phyloP scores from a whole-genome alignment of 257 asterid species.

The Nicotiana paniculata region DNA sequence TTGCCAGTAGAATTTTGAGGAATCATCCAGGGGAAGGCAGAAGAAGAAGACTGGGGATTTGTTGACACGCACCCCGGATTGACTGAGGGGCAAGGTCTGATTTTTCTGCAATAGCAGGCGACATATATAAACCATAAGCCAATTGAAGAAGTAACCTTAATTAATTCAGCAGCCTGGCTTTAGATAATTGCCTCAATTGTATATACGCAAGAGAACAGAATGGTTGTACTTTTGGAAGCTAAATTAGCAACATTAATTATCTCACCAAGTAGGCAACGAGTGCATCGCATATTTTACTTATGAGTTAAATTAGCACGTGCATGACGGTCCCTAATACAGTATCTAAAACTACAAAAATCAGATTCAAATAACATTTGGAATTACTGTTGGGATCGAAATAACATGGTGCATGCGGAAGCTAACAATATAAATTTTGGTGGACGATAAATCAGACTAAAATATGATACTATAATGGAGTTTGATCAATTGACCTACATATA shows the following conservation, averaged over 20 bases:
- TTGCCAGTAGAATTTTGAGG: conserved; percentile 32
- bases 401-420: too few relatives aligned
- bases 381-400: too few relatives aligned
- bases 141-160: background rate
- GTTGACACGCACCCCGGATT: conserved; percentile 81
- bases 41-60: conserved; percentile 71
- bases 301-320: background rate
- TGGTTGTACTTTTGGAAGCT: background rate
- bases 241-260: background rate
- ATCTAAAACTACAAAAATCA: background rate
- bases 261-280: background rate
- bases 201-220: background rate
- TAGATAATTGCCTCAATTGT: background rate
- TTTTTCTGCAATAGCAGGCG: conserved; percentile 45
- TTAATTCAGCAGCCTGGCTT: background rate
- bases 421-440: too few relatives aligned
- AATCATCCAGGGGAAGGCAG: conserved; percentile 76
- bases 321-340: background rate
- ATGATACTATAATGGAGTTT: too few relatives aligned
- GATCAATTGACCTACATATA: too few relatives aligned
- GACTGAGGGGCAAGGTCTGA: conserved; percentile 82
- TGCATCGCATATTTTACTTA: background rate
- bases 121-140: background rate
- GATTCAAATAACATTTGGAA: background rate
- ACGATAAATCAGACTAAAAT: too few relatives aligned